Evolutionary conservation across 2,329 filamentous ascomycete species (phyloP).

Genomic region (Colletotrichum australisinense): DNA sequence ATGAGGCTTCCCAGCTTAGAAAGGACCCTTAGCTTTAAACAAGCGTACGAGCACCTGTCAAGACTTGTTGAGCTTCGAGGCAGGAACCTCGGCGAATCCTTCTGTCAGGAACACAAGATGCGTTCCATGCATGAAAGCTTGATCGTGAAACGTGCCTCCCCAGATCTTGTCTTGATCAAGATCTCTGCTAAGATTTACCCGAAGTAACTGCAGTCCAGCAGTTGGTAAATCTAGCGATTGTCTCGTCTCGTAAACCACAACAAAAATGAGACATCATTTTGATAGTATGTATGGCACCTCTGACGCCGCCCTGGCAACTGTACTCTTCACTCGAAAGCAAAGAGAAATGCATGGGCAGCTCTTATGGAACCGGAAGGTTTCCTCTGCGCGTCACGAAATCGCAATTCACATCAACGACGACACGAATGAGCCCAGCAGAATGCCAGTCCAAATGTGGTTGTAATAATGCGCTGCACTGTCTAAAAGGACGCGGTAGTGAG

Average conservation of each 20-base stretch:
- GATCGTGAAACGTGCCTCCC: background rate
- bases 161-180: background rate
- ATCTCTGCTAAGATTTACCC: background rate
- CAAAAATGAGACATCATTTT: background rate
- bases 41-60: slow-evolving; percentile 2
- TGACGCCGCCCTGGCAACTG: slow-evolving; percentile 81
- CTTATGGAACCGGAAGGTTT: slow-evolving; percentile 70
- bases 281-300: slow-evolving; percentile 76
- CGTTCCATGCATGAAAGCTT: slow-evolving; percentile 19
- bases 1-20: slow-evolving; percentile 15
- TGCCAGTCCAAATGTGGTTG: slow-evolving; percentile 67
- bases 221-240: background rate
- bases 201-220: background rate
- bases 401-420: slow-evolving; percentile 66
- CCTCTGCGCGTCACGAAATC: slow-evolving; percentile 63
- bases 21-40: slow-evolving; percentile 21
- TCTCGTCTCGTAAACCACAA: background rate
- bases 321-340: slow-evolving; percentile 45
- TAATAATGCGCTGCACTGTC: slow-evolving; percentile 86
- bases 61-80: background rate
- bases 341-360: slow-evolving; percentile 71
- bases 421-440: slow-evolving; percentile 74
- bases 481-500: slow-evolving; percentile 76
- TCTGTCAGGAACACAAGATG: background rate
- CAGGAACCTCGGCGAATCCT: slow-evolving; percentile 16